Evolutionary conservation across 2,329 filamentous ascomycete genomes (phyloP), one percentile per base, ranked within the genome.

Genomic region (Aspergillus sp.): DNA sequence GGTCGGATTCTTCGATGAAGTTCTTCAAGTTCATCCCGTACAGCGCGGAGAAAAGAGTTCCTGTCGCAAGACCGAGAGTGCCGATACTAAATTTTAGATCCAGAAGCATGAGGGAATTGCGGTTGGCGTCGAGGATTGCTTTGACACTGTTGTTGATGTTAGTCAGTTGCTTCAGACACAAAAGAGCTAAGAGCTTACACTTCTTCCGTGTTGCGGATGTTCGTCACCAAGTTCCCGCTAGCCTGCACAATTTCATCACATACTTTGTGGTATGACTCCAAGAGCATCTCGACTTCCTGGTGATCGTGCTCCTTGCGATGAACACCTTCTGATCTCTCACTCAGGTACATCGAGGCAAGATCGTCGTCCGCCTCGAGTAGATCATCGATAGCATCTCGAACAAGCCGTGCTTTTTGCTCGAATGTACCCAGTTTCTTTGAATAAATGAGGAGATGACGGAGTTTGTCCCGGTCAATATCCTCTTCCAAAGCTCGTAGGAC

Each of bases 11-110:
- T 79, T 99, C 95, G 67, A 98, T 91, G 75, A 97, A 98, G 77
- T 98, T 98, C 73, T 97, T 96, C 63, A 99, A 80, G 79, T 99
- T 99, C 93, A 98, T 98, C 67, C 95, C 95, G 82, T 98, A 99
- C n/a, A 99, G 86, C n/a, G 93, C 93, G 8, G 95, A 96, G 68
- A 97, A 84, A 71, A 98, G 96, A 50, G 95, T 97, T 55, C 95
- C 95, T 71, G 93, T 91, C 55, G 91, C 93, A 48, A 98, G 86
- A n/a, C 93, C 92, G 4, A 99, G 85, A 1, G 95, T 98, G 57
- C 92, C 91, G 59, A 99, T 93, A 71, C 90, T 95, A 78, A 98
- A 96, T 72, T 96, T 96, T 66, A 99, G 87, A 63, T 98, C 95
- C 33, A 98, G 84, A 17, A 99, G 83, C 95, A 99, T 99, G 64